Evolutionary conservation across 345 rosid genomes (phyloP), one percentile per base, ranked within the genome.

Genomic region (Linum lewisii): DNA sequence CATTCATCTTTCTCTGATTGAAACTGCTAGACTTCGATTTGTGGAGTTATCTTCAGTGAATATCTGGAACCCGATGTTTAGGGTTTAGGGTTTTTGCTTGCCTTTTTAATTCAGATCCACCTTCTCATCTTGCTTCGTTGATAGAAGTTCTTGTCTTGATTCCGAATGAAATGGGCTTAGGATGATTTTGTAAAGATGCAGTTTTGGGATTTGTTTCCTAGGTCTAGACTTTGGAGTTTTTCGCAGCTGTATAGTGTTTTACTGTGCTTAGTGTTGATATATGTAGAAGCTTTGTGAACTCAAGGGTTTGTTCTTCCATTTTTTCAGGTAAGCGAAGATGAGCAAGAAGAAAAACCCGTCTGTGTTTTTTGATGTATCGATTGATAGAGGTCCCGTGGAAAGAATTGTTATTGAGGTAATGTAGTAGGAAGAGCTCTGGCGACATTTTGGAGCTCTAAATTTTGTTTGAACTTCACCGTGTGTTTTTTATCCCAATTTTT

Each of bases 381-480:
- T 85, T 63, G 87, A 78, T 63, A 85, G 83, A 57, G 92, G 68
- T 78, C 81, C 84, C 19, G 73, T 65, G 60, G 83, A 85, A 67
- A 85, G 85, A 58, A 73, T 94, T 71, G 76, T 76, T 63, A 75
- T 94, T 5, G 95, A 94, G 99, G 99, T 94, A 81, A 74, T 61
- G 50, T 64, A 24, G 16, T 11, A 42, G 47, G 47, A 63, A 37
- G 47, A 21, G 38, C 29, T 47, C 18, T 21, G 23, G 25, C 4
- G 18, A 11, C 23, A 21, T 3, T n/a, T 62, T 49, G 21, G 59
- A 6, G 29, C 19, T 52, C 29, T 58, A 19, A 20, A 6, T 16
- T 52, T 67, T 21, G 24, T 22, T 21, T 22, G 7, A 2, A 18
- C 5, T n/a, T 42, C 6, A 26, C 32, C 6, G 6, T 26, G 6